Base-by-base conservation (phyloP, 345 rosid species). In the Citrus trifoliata region DNA sequence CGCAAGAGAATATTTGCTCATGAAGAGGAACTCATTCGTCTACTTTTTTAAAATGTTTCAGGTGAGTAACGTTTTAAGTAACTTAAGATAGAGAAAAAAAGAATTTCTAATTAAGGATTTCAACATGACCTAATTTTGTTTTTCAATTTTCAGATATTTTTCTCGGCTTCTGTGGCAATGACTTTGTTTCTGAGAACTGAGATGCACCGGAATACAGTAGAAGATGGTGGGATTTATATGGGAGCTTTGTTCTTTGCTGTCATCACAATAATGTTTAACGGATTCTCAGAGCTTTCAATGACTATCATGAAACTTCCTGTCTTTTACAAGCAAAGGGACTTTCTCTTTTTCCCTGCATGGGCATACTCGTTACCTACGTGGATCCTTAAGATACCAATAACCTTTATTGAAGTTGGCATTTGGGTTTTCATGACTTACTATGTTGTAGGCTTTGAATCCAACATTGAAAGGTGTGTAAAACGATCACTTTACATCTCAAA, bases 251-350 rank as follows among this genome's bases (percentile, higher is more conserved):
- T 90, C 88, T 95, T 88, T 10, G 38, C 83, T 7, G 1, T 92
- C 55, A 68, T 85, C 38, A 82, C 85, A 12, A 85, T 86, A 38
- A 88, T 93, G 91, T 94, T 91, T 79, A 92, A 93, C 48, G 97
- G 97, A 18, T 86, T 93, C 83, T 82, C 98, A 22, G 98, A 95
- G 86, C 89, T 95, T 22, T 76, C 91, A 6, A 77, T 95, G 97
- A 86, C 94, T 66, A 89, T 89, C 80, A 70, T 88, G 85, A 92
- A 93, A 53, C 92, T 93, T 74, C 95, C 95, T 4, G 93, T 95
- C 82, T 95, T 95, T 84, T 95, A 89, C 92, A 95, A 95, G 89
- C 98, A 95, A 79, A 88, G 95, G 77, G 94, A 95, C 83, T 81
- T 90, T 71, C 89, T 89, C 56, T 95, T 93, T 84, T 95, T 83